These are phyloP conservation scores for Sphaerostilbella broomeana DNA, from an alignment of 2,329 filamentous ascomycete species.

Conservation along the genomic window DNA sequence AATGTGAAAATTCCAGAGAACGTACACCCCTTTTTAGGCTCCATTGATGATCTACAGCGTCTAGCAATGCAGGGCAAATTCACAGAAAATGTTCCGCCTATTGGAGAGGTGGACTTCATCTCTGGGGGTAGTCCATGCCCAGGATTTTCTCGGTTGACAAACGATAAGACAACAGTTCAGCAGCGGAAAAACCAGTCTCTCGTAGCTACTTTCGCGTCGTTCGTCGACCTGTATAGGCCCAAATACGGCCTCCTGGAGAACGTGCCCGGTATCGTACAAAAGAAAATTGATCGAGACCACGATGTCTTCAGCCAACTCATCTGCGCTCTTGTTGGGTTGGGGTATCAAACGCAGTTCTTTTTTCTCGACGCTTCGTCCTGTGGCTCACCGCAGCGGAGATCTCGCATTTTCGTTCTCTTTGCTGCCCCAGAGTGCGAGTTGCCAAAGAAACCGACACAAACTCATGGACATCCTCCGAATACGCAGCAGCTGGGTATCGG, in stretches of 20 bases:
- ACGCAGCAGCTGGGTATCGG: conserved; percentile 42
- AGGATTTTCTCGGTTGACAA: conserved; percentile 63
- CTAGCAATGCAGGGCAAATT: conserved; percentile 47
- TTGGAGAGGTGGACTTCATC: conserved; percentile 63
- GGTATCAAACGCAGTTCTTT: conserved; percentile 66
- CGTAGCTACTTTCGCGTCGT: conserved; percentile 68
- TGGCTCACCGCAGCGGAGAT: conserved; percentile 59
- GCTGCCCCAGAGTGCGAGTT: conserved; percentile 58
- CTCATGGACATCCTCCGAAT: conserved; percentile 52
- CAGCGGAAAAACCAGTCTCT: conserved; percentile 69
- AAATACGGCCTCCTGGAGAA: conserved; percentile 75
- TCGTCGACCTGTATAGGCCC: conserved; percentile 67
- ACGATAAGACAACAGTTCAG: conserved; percentile 42
- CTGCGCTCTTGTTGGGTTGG: conserved; percentile 65
- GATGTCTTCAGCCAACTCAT: conserved; percentile 70
- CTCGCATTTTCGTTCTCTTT: conserved; percentile 64
- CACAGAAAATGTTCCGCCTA: conserved; percentile 42
- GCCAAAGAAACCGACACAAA: conserved; percentile 49
- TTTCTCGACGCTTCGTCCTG: conserved; percentile 63
- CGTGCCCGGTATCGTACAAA: conserved; percentile 57
- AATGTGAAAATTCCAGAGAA: conserved; percentile 42
- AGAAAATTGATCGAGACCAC: conserved; percentile 38
- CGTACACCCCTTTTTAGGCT: conserved; percentile 58
- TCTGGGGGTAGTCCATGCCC: conserved; percentile 71
- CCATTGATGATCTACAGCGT: conserved; percentile 61